These are phyloP conservation scores for Botrytis fabae DNA, from an alignment of 2,329 filamentous ascomycete genomes.

Conservation along the genomic window DNA sequence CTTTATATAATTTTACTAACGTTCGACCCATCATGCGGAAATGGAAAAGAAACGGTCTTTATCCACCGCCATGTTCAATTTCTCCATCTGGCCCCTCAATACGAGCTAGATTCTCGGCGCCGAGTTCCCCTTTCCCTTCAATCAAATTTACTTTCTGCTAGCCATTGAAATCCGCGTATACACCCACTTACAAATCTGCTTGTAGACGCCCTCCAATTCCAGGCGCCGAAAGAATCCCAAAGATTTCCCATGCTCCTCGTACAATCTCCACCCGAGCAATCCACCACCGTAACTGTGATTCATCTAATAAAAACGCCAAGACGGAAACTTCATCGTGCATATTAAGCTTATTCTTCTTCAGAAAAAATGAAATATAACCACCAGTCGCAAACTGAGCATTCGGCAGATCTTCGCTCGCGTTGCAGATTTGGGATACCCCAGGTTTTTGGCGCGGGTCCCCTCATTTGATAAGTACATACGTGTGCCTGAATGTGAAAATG, in stretches of 20 bases:
- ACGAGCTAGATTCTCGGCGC: neutral
- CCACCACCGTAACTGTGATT: neutral
- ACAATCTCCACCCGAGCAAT: neutral
- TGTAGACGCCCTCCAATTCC: neutral
- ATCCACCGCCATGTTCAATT: neutral
- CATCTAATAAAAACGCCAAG: constrained; percentile 5
- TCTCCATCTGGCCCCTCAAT: neutral
- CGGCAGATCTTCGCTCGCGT: constrained; percentile 2
- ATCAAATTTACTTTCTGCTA: neutral
- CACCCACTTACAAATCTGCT: neutral
- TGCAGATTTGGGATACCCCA: neutral
- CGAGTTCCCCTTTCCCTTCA: neutral
- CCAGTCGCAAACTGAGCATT: neutral
- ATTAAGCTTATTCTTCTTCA: neutral
- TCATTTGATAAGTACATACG: neutral
- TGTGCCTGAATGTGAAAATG: constrained; percentile 7
- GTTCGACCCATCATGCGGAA: neutral
- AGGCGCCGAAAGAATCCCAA: neutral
- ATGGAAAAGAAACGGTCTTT: neutral
- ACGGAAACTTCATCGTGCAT: constrained; percentile 5
- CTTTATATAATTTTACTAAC: neutral
- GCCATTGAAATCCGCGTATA: no score
- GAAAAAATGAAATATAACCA: neutral
- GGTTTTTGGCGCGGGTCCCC: neutral
- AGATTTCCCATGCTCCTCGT: neutral